Percentiles rank a stretch among this genome's conserved stretches.
phyloP scores from a whole-genome alignment of 768 basidiomycete genomes.

The Sporobolomyces phaffii region DNA sequence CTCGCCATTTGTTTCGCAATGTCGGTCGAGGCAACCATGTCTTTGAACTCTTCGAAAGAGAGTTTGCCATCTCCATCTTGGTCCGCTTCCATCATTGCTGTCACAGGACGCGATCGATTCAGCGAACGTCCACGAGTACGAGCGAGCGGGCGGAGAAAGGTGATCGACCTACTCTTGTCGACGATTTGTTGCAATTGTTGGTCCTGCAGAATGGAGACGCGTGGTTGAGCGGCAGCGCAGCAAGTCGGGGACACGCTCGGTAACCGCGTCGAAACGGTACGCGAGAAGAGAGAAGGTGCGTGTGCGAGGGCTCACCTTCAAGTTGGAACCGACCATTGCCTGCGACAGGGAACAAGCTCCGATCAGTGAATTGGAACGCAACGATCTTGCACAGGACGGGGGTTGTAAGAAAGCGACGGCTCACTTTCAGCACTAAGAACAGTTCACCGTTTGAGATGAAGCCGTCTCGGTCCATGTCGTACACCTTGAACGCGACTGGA shows the following conservation, averaged over 20 bases:
- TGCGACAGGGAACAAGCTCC: background rate
- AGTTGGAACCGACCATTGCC: constrained; percentile 91
- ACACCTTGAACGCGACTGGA: constrained; percentile 97
- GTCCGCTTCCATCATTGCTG: constrained; percentile 94
- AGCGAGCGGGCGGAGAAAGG: background rate
- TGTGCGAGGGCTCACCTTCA: constrained; percentile 60
- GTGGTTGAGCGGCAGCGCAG: no score
- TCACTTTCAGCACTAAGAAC: constrained; percentile 95
- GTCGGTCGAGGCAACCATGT: constrained; percentile 96
- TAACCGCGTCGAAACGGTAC: no score
- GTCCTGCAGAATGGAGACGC: no score
- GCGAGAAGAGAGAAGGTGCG: no score
- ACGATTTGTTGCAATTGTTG: constrained; percentile 99
- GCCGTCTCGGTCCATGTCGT: constrained; percentile 95
- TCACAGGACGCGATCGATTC: background rate
- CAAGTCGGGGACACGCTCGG: no score
- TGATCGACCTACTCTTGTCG: constrained; percentile 61
- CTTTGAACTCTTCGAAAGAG: constrained; percentile 91
- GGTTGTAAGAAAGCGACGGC: no score
- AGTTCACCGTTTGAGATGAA: constrained; percentile 98
- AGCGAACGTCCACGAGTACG: background rate
- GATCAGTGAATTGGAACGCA: no score
- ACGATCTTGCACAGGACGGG: no score
- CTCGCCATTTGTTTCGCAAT: constrained; percentile 97
- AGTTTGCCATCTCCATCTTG: constrained; percentile 94